phyloP scores from a whole-genome alignment of 805 yeast species.

The Lipomyces spencermartinsiae region DNA sequence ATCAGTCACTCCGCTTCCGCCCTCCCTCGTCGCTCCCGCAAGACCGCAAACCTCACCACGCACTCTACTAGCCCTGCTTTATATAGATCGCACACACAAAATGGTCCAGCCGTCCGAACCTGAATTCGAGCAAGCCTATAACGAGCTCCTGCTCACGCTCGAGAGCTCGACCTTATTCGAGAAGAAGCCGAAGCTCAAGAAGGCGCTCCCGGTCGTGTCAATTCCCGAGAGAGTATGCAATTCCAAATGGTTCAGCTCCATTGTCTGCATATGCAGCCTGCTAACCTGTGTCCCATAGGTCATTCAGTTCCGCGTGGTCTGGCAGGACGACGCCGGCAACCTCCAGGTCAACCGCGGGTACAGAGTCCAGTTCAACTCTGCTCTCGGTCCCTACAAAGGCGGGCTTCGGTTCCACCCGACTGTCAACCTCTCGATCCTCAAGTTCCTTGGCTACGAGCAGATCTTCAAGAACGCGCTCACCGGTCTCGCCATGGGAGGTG shows the following conservation, averaged over 20 bases:
- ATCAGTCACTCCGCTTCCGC: not conserved
- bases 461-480: slow-evolving; percentile 98
- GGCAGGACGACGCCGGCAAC: slow-evolving; percentile 96
- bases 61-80: not conserved
- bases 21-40: not conserved
- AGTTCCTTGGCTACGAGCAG: slow-evolving; percentile 97
- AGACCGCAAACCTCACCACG: not conserved
- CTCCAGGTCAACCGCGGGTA: slow-evolving; percentile 94
- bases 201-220: slow-evolving; percentile 86
- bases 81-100: not conserved
- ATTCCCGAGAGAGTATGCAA: slow-evolving; percentile 79
- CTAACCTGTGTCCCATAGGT: slow-evolving; percentile 43
- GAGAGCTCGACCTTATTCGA: slow-evolving; percentile 89
- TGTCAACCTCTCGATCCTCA: slow-evolving; percentile 91
- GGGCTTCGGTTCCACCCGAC: slow-evolving; percentile 98
- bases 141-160: slow-evolving; percentile 86
- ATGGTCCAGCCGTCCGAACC: slow-evolving; percentile 76
- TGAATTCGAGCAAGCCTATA: slow-evolving; percentile 98
- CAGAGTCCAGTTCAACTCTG: slow-evolving; percentile 98
- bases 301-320: slow-evolving; percentile 94
- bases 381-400: slow-evolving; percentile 99
- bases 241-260: not conserved
- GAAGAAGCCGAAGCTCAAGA: slow-evolving; percentile 87
- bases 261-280: not conserved
- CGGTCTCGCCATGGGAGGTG: slow-evolving; percentile 98